Evolutionary conservation across 1,139 yeast genomes (phyloP).

Genomic region (Pneumocystis jirovecii): DNA sequence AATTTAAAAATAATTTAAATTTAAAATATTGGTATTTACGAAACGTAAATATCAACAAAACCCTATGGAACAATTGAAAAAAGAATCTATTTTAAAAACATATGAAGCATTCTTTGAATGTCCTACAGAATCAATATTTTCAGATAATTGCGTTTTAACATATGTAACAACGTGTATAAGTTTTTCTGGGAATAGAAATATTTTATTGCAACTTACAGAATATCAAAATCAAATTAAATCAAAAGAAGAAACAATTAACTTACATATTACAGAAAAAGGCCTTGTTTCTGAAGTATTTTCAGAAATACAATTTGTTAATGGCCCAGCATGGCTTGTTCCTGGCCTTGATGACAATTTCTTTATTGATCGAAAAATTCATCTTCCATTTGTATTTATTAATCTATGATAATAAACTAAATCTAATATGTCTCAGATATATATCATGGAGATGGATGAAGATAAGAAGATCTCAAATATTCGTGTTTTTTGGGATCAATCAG

Average conservation of each 20-base stretch:
- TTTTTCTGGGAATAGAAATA: not conserved
- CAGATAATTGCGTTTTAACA: not conserved
- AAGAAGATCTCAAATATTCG: slow-evolving; percentile 16
- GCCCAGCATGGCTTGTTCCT: slow-evolving; percentile 20
- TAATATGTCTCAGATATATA: slow-evolving; percentile 14
- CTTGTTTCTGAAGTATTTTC: slow-evolving; percentile 20
- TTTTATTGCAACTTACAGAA: not conserved
- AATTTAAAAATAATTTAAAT: too few relatives aligned
- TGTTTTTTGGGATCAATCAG: slow-evolving; percentile 22
- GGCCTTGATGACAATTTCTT: slow-evolving; percentile 20
- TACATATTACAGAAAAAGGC: slow-evolving; percentile 15
- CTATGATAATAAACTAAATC: not conserved
- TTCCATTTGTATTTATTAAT: slow-evolving; percentile 13
- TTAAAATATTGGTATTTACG: too few relatives aligned
- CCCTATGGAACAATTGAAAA: not conserved
- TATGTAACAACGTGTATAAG: not conserved
- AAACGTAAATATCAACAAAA: not conserved
- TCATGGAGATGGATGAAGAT: slow-evolving; percentile 16
- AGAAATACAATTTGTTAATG: slow-evolving; percentile 18
- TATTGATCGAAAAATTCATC: slow-evolving; percentile 18
- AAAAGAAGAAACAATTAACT: slow-evolving; percentile 14
- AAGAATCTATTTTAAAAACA: not conserved
- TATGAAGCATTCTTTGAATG: not conserved
- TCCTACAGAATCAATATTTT: not conserved
- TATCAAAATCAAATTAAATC: not conserved